phyloP scores from a whole-genome alignment of 2,329 filamentous ascomycete species.

The Knufia fluminis region DNA sequence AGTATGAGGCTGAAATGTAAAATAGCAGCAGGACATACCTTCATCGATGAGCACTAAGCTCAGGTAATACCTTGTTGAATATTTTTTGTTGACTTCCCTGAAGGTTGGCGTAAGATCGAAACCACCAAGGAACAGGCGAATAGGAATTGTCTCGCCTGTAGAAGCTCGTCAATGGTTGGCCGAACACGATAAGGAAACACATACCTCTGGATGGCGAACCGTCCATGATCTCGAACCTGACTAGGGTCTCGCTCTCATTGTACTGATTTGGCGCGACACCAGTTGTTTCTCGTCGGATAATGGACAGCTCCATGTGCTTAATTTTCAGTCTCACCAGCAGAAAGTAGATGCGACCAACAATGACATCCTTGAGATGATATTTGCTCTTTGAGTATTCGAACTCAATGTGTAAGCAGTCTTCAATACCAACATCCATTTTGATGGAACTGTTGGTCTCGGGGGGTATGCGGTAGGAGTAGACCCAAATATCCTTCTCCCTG shows the following conservation, averaged over 20 bases:
- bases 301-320: constrained; percentile 98
- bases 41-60: constrained; percentile 93
- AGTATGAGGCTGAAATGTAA: not conserved
- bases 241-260: constrained; percentile 96
- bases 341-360: constrained; percentile 97
- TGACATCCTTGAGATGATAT: constrained; percentile 98
- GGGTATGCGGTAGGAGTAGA: constrained; percentile 95
- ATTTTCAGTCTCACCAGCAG: constrained; percentile 95
- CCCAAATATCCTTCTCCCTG: constrained; percentile 98
- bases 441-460: constrained; percentile 97
- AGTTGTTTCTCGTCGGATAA: constrained; percentile 93
- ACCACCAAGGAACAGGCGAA: constrained; percentile 89
- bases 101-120: constrained; percentile 98
- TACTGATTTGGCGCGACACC: constrained; percentile 97
- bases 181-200: no score
- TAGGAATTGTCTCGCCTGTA: constrained; percentile 79
- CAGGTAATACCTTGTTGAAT: constrained; percentile 94
- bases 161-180: constrained; percentile 10
- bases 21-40: constrained; percentile 45
- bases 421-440: constrained; percentile 99
- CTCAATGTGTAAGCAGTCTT: constrained; percentile 98
- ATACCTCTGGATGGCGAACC: constrained; percentile 90
- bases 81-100: constrained; percentile 99
- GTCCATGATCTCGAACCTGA: constrained; percentile 99
- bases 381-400: constrained; percentile 99